Percentiles rank a stretch among this genome's conserved stretches.
These are phyloP conservation scores for Camptophora hylomeconis DNA, from an alignment of 2,329 filamentous ascomycete genomes.

Conservation along the genomic window DNA sequence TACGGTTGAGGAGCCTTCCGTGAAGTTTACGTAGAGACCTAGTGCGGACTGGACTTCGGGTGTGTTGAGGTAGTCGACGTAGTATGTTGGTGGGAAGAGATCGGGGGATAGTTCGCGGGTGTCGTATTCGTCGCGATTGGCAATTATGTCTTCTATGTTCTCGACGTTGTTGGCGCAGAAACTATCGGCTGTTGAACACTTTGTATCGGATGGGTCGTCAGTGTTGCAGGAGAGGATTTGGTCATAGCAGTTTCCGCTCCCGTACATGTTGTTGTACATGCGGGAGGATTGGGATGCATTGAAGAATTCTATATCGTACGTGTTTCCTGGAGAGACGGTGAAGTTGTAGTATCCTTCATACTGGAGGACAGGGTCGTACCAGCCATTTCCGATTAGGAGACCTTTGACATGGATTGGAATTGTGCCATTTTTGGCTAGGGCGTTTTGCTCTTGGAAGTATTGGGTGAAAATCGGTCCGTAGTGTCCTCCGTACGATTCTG, in stretches of 20 bases:
- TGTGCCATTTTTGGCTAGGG: slow-evolving; percentile 14
- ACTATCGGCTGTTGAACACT: slow-evolving; percentile 41
- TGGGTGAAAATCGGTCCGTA: slow-evolving; percentile 41
- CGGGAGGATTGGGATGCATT: slow-evolving; percentile 27
- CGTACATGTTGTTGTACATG: slow-evolving; percentile 49
- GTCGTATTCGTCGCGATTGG: slow-evolving; percentile 40
- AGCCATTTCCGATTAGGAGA: slow-evolving; percentile 29
- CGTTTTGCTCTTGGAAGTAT: slow-evolving; percentile 27
- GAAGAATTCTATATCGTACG: slow-evolving; percentile 22
- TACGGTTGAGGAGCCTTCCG: slow-evolving; percentile 28
- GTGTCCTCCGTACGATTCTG: slow-evolving; percentile 42
- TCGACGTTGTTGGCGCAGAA: slow-evolving; percentile 45
- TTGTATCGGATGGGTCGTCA: slow-evolving; percentile 12
- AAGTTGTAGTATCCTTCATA: slow-evolving; percentile 28
- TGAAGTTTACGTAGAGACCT: slow-evolving; percentile 38
- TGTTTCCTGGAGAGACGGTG: slow-evolving; percentile 24
- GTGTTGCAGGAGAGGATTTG: slow-evolving; percentile 42
- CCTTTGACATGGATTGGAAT: slow-evolving; percentile 30
- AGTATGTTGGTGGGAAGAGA: slow-evolving; percentile 29
- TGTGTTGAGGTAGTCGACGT: slow-evolving; percentile 38
- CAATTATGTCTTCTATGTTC: slow-evolving; percentile 36
- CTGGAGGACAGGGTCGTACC: slow-evolving; percentile 26
- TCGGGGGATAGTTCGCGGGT: slow-evolving; percentile 25
- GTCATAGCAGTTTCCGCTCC: slow-evolving; percentile 47
- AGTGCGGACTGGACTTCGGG: slow-evolving; percentile 35